Evolutionary conservation across 129 eudicot genomes (phyloP), one percentile per base, ranked within the genome.

Genomic region (Flaveria bidentis): DNA sequence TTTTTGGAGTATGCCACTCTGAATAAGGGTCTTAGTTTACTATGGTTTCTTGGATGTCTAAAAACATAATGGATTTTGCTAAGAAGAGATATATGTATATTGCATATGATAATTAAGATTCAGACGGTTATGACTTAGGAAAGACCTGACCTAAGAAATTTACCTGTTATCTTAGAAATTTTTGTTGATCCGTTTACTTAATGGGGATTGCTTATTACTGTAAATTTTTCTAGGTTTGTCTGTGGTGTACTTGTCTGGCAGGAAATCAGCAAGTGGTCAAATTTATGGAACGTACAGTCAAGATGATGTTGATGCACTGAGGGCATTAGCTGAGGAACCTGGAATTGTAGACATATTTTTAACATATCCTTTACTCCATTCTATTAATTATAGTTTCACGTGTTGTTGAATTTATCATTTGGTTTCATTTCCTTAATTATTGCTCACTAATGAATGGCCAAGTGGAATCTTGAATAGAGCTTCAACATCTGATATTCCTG

Each of bases 241-340:
- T 83, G 92, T 94, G 80, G 93, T 84, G 66, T 94, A 94, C 97
- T 86, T 94, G 78, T 94, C 99, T 76, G 99, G 99, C 77, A 91
- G 87, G 93, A 76, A 76, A 71, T 88, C 90, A 57, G 65, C 89
- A 76, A 91, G 91, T 78, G 87, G 90, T 46, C 88, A 79, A 75
- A 87, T 85, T 50, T 94, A 89, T 67, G 99, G 99, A 75, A 81
- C 88, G 22, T 94, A 94, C 78, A 80, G 76, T 83, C 99, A 94
- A 86, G 99, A 94, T 80, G 99, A 94, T 74, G 84, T 91, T 36
- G 99, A 91, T 83, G 96, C 93, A 30, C 78, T 94, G 82, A 84
- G 97, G 80, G 99, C 99, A 42, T 86, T 94, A 69, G 89, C 91
- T 25, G 99, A 94, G 86, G 99, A 94, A 76, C 90, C 96, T 83